A percentile compares a stretch with the other conserved stretches of the same genome.
Conservation (phyloP, 163 green algal species). For the Chloroidium sp. region DNA sequence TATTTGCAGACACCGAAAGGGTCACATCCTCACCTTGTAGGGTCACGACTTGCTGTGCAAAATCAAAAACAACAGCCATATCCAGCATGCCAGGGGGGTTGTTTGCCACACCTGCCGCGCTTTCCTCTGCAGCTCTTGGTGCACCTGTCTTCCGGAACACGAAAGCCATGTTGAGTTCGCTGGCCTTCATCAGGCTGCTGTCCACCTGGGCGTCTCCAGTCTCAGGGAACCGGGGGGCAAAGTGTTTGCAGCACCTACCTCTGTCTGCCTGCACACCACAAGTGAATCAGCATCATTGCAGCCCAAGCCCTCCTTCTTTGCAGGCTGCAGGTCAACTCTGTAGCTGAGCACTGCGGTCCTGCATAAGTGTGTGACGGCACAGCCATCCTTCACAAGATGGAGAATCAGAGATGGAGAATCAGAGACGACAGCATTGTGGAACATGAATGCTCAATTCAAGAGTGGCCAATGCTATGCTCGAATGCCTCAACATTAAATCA, state of each 20-base stretch:
- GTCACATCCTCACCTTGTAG: too few species aligned
- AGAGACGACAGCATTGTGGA: neutral
- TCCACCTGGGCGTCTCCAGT: slow-evolving; percentile 10
- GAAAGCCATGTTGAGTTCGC: slow-evolving; percentile 35
- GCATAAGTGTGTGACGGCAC: too few species aligned
- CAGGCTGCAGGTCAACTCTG: neutral
- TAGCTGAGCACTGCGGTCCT: neutral
- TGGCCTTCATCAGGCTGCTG: slow-evolving; percentile 27
- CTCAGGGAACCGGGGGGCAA: slow-evolving; percentile 36
- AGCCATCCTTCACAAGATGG: neutral
- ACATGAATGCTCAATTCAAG: too few species aligned
- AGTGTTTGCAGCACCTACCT: slow-evolving; percentile 45
- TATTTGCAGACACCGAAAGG: too few species aligned
- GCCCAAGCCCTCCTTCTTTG: neutral
- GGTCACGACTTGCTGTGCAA: too few species aligned
- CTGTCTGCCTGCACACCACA: slow-evolving; percentile 24
- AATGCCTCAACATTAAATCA: too few species aligned
- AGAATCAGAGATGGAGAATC: neutral
- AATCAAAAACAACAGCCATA: too few species aligned
- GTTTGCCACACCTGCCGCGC: too few species aligned
- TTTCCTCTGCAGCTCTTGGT: too few species aligned
- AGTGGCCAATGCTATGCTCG: too few species aligned
- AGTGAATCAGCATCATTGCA: neutral
- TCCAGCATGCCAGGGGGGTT: too few species aligned
- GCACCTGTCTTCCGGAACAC: slow-evolving; percentile 23